These are phyloP conservation scores for Metschnikowia drakensbergensis DNA, from an alignment of 805 yeast genomes.

Conservation along the genomic window DNA sequence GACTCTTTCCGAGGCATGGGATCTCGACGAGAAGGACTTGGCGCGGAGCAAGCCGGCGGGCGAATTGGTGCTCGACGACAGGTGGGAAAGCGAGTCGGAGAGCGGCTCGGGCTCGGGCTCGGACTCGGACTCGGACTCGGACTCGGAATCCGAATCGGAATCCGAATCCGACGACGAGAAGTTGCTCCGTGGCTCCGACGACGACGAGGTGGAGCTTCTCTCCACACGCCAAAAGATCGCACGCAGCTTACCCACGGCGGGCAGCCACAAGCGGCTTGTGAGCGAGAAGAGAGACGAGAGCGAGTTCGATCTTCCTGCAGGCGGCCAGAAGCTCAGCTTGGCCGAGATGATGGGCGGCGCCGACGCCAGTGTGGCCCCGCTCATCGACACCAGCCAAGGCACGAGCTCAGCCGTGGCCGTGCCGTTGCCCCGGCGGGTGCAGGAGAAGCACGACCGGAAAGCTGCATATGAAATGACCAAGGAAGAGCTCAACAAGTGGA, in stretches of 20 bases:
- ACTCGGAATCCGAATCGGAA: conserved; percentile 29
- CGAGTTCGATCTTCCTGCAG: conserved; percentile 64
- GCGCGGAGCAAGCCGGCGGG: conserved; percentile 1
- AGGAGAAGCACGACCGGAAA: conserved; percentile 75
- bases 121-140: conserved; percentile 24
- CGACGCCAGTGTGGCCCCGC: conserved; percentile 50
- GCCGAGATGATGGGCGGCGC: conserved; percentile 73
- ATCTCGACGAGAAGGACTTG: conserved; percentile 58
- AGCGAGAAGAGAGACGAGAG: conserved; percentile 59
- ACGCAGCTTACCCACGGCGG: conserved; percentile 32
- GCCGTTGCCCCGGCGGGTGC: conserved; percentile 84
- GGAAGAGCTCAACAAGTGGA: conserved; percentile 85
- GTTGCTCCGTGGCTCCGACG: conserved; percentile 27
- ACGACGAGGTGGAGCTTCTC: conserved; percentile 49
- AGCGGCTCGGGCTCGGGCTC: conserved; percentile 22
- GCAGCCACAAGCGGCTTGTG: conserved; percentile 45
- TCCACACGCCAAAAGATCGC: conserved; percentile 43
- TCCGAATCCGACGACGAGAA: conserved; percentile 24
- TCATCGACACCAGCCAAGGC: conserved; percentile 39
- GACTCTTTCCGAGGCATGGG: conserved; percentile 88
- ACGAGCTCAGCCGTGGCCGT: conserved; percentile 54
- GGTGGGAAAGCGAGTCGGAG: conserved; percentile 15
- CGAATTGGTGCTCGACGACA: conserved; percentile 18
- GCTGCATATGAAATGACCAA: conserved; percentile 90
- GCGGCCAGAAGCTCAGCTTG: conserved; percentile 56